These are phyloP conservation scores for Elsinoe arachidis DNA, from an alignment of 2,329 filamentous ascomycete species.

Conservation along the genomic window DNA sequence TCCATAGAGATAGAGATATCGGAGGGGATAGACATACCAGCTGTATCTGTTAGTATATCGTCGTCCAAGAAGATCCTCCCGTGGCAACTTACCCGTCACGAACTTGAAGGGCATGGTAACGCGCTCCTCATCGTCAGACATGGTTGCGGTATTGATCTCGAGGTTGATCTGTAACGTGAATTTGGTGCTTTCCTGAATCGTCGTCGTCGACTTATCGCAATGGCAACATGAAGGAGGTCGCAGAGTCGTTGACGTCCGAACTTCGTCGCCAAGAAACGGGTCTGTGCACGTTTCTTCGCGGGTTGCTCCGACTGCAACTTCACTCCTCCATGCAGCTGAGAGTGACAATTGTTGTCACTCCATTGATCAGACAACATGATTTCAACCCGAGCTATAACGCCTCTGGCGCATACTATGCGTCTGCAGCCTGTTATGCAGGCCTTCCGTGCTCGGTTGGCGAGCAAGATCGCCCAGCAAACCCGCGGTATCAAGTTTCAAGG, in stretches of 20 bases:
- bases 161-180: slow-evolving; percentile 13
- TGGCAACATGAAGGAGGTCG: neutral
- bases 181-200: slow-evolving; percentile 10
- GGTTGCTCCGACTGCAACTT: slow-evolving; percentile 6
- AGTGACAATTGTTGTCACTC: neutral
- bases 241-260: slow-evolving; percentile 8
- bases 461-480: slow-evolving; percentile 22
- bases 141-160: slow-evolving; percentile 48
- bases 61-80: slow-evolving; percentile 13
- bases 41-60: slow-evolving; percentile 18
- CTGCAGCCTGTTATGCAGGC: slow-evolving; percentile 14
- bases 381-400: slow-evolving; percentile 6
- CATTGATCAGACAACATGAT: neutral
- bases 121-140: slow-evolving; percentile 82
- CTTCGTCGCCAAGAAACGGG: slow-evolving; percentile 5
- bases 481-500: slow-evolving; percentile 25
- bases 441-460: slow-evolving; percentile 13
- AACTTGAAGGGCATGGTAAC: slow-evolving; percentile 99
- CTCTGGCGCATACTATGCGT: slow-evolving; percentile 25
- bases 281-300: neutral
- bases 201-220: neutral
- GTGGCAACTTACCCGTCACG: slow-evolving; percentile 72
- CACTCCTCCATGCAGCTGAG: neutral
- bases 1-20: neutral
- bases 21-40: slow-evolving; percentile 23